phyloP scores from a whole-genome alignment of 2,329 filamentous ascomycete genomes.

The Tolypocladium pustulatum region DNA sequence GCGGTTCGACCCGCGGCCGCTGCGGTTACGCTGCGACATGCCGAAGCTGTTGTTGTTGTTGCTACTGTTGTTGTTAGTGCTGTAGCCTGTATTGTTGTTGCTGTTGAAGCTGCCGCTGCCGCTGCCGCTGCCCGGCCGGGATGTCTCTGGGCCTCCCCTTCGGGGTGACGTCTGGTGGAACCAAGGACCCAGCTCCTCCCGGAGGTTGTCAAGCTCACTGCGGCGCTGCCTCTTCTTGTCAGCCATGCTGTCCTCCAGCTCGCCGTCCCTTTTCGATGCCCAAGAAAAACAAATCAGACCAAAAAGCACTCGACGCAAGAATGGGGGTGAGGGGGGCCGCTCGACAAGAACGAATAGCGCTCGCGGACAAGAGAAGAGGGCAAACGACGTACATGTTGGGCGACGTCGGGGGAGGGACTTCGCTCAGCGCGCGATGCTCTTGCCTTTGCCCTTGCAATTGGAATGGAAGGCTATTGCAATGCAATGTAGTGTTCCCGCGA shows the following conservation, averaged over 20 bases:
- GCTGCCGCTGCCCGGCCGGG: slow-evolving; percentile 7
- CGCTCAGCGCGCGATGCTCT: not conserved
- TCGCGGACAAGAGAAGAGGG: not conserved
- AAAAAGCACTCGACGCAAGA: not conserved
- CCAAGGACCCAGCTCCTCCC: slow-evolving; percentile 22
- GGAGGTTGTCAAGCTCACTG: slow-evolving; percentile 22
- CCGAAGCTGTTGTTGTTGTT: slow-evolving; percentile 1
- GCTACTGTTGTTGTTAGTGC: slow-evolving; percentile 2
- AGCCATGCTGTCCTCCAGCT: slow-evolving; percentile 15
- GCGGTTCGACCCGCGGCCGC: slow-evolving; percentile 31
- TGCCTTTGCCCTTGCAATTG: not conserved
- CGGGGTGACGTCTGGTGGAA: slow-evolving; percentile 16
- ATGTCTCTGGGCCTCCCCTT: slow-evolving; percentile 7
- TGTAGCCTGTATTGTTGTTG: not conserved
- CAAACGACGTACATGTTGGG: not conserved
- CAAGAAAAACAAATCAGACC: not conserved
- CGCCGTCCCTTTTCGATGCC: not conserved
- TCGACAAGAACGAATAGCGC: not conserved
- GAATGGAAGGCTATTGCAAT: not conserved
- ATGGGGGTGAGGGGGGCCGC: not conserved
- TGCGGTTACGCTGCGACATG: slow-evolving; percentile 35
- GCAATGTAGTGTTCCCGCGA: not conserved
- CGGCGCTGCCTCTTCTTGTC: slow-evolving; percentile 20
- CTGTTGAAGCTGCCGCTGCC: slow-evolving; percentile 1
- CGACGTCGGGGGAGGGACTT: not conserved